These are phyloP conservation scores for Candida krabiensis DNA, from an alignment of 805 yeast species.

Conservation along the genomic window DNA sequence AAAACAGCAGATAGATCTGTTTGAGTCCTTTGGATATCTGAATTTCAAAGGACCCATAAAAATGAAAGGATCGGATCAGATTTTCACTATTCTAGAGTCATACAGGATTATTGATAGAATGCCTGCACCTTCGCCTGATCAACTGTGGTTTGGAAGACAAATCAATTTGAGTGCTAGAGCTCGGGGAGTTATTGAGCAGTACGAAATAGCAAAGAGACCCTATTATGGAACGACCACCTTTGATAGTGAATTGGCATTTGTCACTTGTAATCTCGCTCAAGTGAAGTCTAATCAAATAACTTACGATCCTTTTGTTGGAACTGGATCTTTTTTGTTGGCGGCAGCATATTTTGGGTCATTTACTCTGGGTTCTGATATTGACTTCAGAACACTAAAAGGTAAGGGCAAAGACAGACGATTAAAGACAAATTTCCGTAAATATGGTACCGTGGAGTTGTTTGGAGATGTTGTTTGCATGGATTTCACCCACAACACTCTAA, in stretches of 20 bases:
- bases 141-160: constrained; percentile 74
- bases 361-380: constrained; percentile 88
- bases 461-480: constrained; percentile 88
- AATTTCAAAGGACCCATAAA: constrained; percentile 74
- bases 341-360: constrained; percentile 83
- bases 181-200: constrained; percentile 66
- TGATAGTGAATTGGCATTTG: constrained; percentile 88
- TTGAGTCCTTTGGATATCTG: constrained; percentile 71
- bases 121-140: constrained; percentile 49
- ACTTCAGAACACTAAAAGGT: constrained; percentile 75
- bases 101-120: constrained; percentile 40
- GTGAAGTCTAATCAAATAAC: constrained; percentile 62
- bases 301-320: constrained; percentile 96
- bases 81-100: constrained; percentile 73
- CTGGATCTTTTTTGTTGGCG: constrained; percentile 91
- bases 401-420: constrained; percentile 40
- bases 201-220: constrained; percentile 77
- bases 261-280: constrained; percentile 85
- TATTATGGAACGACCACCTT: constrained; percentile 96
- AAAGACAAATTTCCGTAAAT: constrained; percentile 73
- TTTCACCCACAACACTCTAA: constrained; percentile 85
- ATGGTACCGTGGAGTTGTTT: constrained; percentile 54
- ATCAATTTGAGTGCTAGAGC: constrained; percentile 61
- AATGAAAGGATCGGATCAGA: constrained; percentile 73
- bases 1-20: constrained; percentile 53